Evolutionary conservation across 1,284 basidiomycete genomes (phyloP).

Genomic region (Coriolopsis trogii): DNA sequence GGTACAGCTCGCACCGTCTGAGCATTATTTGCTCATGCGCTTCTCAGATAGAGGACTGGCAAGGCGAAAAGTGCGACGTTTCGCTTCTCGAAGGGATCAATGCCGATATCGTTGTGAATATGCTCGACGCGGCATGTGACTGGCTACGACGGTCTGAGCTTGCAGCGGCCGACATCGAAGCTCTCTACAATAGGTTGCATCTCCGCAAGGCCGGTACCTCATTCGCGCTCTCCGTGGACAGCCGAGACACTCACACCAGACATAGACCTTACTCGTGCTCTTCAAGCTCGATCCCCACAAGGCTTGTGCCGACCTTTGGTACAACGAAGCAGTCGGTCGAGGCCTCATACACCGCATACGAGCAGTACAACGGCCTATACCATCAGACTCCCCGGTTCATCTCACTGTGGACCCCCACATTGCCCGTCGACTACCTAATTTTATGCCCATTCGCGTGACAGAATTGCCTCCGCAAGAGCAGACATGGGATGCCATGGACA

Average conservation of each 20-base stretch:
- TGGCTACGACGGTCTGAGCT: slow-evolving; percentile 46
- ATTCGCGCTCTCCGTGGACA: neutral
- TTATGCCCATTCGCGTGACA: slow-evolving; percentile 72
- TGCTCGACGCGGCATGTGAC: slow-evolving; percentile 61
- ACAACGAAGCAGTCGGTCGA: slow-evolving; percentile 44
- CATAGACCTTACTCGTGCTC: slow-evolving; percentile 53
- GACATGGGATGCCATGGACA: slow-evolving; percentile 55
- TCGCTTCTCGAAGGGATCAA: slow-evolving; percentile 74
- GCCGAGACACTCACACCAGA: neutral
- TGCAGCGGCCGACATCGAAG: slow-evolving; percentile 23
- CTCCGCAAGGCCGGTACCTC: slow-evolving; percentile 55
- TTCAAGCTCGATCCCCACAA: slow-evolving; percentile 45
- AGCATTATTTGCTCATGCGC: neutral
- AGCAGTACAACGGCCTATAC: slow-evolving; percentile 39
- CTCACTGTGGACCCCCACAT: slow-evolving; percentile 73
- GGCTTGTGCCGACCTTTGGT: slow-evolving; percentile 38
- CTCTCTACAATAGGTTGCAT: slow-evolving; percentile 54
- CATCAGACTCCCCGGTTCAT: slow-evolving; percentile 49
- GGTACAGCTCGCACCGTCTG: slow-evolving; percentile 34
- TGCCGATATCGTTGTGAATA: slow-evolving; percentile 57
- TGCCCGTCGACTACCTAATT: slow-evolving; percentile 69
- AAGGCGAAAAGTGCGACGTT: slow-evolving; percentile 84
- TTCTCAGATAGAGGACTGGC: slow-evolving; percentile 82
- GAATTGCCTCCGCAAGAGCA: slow-evolving; percentile 50
- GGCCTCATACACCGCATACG: slow-evolving; percentile 46